Conservation (phyloP, 2,329 filamentous ascomycete species). For the Aspergillus niger region DNA sequence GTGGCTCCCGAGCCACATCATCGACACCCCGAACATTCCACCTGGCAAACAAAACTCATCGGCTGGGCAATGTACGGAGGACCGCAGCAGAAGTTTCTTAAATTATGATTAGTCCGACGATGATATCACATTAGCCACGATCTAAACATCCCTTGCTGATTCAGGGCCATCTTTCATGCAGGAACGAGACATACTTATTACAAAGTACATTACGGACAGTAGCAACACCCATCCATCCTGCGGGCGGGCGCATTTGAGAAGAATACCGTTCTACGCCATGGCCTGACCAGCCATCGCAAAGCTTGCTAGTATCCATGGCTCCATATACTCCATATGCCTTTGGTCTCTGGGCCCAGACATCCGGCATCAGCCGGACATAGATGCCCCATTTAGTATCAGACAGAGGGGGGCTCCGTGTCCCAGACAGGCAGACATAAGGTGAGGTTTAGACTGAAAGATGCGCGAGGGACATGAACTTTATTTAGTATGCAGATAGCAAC, state of each 20-base stretch:
- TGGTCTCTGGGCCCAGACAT: background rate
- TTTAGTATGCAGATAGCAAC: background rate
- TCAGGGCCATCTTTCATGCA: background rate
- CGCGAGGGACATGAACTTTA: background rate
- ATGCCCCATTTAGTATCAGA: background rate
- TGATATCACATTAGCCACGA: slow-evolving; percentile 2
- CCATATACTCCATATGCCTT: background rate
- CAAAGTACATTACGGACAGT: background rate
- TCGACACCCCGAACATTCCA: slow-evolving; percentile 7
- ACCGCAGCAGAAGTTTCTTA: background rate
- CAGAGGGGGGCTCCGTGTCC: background rate
- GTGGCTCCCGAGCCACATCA: slow-evolving; percentile 3
- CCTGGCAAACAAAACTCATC: background rate
- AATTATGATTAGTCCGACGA: slow-evolving; percentile 1
- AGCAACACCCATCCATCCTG: background rate
- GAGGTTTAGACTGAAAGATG: background rate
- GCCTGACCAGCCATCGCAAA: slow-evolving; percentile 2
- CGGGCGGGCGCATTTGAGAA: no score
- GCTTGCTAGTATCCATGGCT: background rate
- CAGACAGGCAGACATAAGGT: background rate
- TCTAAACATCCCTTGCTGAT: slow-evolving; percentile 3
- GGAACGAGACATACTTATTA: slow-evolving; percentile 1
- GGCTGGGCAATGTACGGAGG: background rate
- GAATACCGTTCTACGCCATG: background rate
- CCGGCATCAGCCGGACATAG: background rate